Base-by-base conservation (phyloP, 208 protist species). In the Wallacemonas sp. region DNA sequence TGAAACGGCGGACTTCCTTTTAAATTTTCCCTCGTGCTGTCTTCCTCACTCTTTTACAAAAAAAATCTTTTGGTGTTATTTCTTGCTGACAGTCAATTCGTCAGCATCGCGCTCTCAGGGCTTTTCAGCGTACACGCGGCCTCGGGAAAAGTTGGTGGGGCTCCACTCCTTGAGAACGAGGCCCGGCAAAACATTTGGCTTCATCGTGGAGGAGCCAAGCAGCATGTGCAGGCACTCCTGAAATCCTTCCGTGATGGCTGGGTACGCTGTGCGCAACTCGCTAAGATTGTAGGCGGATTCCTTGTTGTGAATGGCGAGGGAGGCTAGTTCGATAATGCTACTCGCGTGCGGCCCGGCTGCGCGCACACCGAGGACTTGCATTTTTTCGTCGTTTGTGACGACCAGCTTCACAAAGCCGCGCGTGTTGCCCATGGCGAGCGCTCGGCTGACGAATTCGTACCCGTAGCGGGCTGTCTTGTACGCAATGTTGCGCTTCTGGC, bases 221-320 rank as follows among this genome's bases (percentile, higher is more conserved):
- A 97, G 78, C 89, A 95, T 95, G 54, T 92, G 82, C 50, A 95
- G 64, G 71, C 92, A 97, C 57, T 97, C 92, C 68, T 97, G 88
- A 61, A 97, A 94, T 10, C 85, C 92, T 54, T 95, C 84, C 20
- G 92, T 87, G 12, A 95, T 74, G 11, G 87, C 82, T 14, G 92
- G 92, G 52, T 97, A 95, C 14, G 87, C 79, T 1, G 86, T 85
- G n/a, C 77, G 86, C 23, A 96, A 46, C 23, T 91, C 76, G 29
- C 84, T 78, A 31, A 97, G 48, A 61, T 89, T 84, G 57, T 88
- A 82, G 25, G 82, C 77, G 7, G 89, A 89, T 33, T 95, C 82
- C 4, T 77, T 52, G 77, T 95, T 93, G 79, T 92, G 84, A 63
- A 97, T 94, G 18, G 91, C 87, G 11, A 97, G 76, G 1, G 92